These are phyloP conservation scores for Cytospora leucostoma DNA, from an alignment of 2,329 filamentous ascomycete genomes.

Conservation along the genomic window DNA sequence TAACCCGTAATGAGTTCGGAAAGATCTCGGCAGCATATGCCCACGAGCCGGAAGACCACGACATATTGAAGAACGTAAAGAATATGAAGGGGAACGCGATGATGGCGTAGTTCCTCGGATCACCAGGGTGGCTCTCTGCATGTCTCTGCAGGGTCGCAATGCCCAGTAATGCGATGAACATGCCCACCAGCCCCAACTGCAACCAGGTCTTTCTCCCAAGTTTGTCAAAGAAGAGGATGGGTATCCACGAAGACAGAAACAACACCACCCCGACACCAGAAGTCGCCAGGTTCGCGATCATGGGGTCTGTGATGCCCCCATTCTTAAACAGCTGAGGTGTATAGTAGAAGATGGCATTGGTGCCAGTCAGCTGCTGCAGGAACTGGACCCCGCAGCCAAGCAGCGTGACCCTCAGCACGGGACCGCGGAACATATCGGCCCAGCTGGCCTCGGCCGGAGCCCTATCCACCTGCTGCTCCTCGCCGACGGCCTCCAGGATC, in stretches of 20 bases:
- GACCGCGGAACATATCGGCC: conserved; percentile 35
- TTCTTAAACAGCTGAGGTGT: conserved; percentile 33
- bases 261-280: conserved; percentile 35
- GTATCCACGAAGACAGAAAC: conserved; percentile 36
- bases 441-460: conserved; percentile 30
- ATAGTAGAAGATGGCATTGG: conserved; percentile 37
- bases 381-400: conserved; percentile 36
- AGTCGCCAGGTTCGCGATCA: conserved; percentile 35
- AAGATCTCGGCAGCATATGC: conserved; percentile 38
- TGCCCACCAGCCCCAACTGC: conserved; percentile 35
- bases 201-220: conserved; percentile 37
- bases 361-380: conserved; percentile 36
- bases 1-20: conserved; percentile 34
- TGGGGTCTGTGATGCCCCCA: conserved; percentile 56
- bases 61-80: conserved; percentile 37
- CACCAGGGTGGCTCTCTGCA: conserved; percentile 32
- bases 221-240: conserved; percentile 37
- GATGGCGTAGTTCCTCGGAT: conserved; percentile 34
- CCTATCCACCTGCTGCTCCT: conserved; percentile 31
- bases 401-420: conserved; percentile 35
- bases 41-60: conserved; percentile 37
- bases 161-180: conserved; percentile 34
- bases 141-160: conserved; percentile 36
- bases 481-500: conserved; percentile 43
- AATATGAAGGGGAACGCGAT: conserved; percentile 36